Evolutionary conservation across 352 stramenopile species (phyloP), one percentile per base, ranked within the genome.

Genomic region (Globisporangium uncinulatum): DNA sequence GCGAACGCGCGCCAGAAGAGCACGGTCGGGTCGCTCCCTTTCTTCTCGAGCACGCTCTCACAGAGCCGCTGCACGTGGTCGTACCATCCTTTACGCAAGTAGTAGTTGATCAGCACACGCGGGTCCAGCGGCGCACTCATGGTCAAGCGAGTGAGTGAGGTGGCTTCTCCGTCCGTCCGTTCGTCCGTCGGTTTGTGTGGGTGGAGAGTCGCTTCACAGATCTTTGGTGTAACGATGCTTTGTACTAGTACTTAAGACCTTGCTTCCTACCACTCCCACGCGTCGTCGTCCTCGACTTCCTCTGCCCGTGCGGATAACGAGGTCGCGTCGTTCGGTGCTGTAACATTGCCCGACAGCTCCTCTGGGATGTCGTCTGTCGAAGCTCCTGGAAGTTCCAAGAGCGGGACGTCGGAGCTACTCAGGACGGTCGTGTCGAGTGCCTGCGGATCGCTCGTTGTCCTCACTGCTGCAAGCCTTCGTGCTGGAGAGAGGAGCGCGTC

Each of bases 1-100:
- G 71, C 82, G 60, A 95, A 92, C 19, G 85, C 83, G 13, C 84
- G 71, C 89, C 89, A 97, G 67, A 96, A 97, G 41, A 92, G 31
- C 15, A 96, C 67, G n/a, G 66, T 59, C 19, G 80, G 66, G 57
- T 96, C 88, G 34, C 69, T 89, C 61, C 85, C 87, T 56, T 86
- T 83, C 67, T 92, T 95, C 41, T 81, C 72, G 14, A 95, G 72
- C n/a, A 90, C 58, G 20, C 70, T 67, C 69, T 92, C 82, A 56
- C 86, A 95, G 4, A 94, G 66, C 6, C 78, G 74, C 66, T 95
- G 82, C 7, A 93, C 77, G 60, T 96, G 86, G 57, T 89, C 70
- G 58, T 87, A 94, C 80, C 86, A 94, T 51, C 87, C 81, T 62
- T 94, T 89, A 60, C 87, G 81, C 41, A 92, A 57, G 66, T 95